Conservation (phyloP, 805 yeast species). For the Saturnispora gosingensis region DNA sequence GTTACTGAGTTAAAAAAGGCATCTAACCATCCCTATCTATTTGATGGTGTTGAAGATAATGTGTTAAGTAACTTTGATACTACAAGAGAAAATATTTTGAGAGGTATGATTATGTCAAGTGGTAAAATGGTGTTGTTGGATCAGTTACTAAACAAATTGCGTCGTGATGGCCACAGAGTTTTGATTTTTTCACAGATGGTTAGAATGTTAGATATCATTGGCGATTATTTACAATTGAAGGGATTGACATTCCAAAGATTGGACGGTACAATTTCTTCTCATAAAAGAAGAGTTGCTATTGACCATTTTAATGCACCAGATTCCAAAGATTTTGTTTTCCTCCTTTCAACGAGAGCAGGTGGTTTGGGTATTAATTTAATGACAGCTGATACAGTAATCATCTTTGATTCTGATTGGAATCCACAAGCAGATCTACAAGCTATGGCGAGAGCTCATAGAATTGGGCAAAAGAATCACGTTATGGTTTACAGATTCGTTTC, state of each 20-base stretch:
- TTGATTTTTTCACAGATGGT: slow-evolving; percentile 97
- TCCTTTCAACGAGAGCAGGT: slow-evolving; percentile 95
- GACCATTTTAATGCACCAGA: slow-evolving; percentile 95
- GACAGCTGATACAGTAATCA: slow-evolving; percentile 99
- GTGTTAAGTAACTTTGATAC: slow-evolving; percentile 57
- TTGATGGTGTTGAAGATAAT: slow-evolving; percentile 84
- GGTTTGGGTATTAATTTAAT: slow-evolving; percentile 96
- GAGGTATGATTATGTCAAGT: slow-evolving; percentile 93
- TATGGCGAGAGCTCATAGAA: slow-evolving; percentile 99
- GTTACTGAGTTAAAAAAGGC: slow-evolving; percentile 97
- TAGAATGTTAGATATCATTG: slow-evolving; percentile 85
- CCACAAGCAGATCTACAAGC: slow-evolving; percentile 99
- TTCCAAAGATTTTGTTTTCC: slow-evolving; percentile 82
- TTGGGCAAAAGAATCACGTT: slow-evolving; percentile 98
- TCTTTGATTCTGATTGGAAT: slow-evolving; percentile 98
- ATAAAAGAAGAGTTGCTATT: slow-evolving; percentile 87
- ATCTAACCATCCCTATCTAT: slow-evolving; percentile 91
- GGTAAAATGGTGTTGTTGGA: slow-evolving; percentile 97
- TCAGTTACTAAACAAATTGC: slow-evolving; percentile 72
- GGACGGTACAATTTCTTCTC: slow-evolving; percentile 94
- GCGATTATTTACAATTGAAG: slow-evolving; percentile 82
- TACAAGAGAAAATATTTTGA: slow-evolving; percentile 69
- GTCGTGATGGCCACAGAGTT: slow-evolving; percentile 93
- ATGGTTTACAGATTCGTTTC: slow-evolving; percentile 97
- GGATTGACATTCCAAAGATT: slow-evolving; percentile 85